Evolutionary conservation across 75 land plant genomes (phyloP).

Genomic region (Selaginella moellendorffii): DNA sequence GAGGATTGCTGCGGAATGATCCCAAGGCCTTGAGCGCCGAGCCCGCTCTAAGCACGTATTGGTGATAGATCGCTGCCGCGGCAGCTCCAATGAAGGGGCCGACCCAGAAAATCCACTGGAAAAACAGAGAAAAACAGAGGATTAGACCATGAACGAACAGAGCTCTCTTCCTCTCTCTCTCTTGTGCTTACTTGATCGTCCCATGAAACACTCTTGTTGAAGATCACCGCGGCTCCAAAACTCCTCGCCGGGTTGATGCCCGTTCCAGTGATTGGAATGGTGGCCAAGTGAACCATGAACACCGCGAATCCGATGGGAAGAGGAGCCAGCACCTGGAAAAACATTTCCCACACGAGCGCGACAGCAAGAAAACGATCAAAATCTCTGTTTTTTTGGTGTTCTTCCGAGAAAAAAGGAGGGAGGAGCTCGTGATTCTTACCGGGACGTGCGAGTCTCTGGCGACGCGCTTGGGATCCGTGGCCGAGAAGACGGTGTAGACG

Average conservation of each 20-base stretch:
- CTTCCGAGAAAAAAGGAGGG: background rate
- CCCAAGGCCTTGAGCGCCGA: slow-evolving; percentile 33
- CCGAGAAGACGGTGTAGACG: slow-evolving; percentile 58
- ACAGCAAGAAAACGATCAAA: background rate
- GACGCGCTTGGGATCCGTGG: slow-evolving; percentile 49
- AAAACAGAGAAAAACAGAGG: background rate
- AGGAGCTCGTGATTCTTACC: slow-evolving; percentile 14
- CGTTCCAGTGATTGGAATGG: slow-evolving; percentile 38
- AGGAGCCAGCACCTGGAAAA: slow-evolving; percentile 34
- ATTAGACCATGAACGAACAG: background rate
- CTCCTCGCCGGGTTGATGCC: slow-evolving; percentile 37
- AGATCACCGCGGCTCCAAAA: slow-evolving; percentile 35
- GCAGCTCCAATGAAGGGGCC: slow-evolving; percentile 54
- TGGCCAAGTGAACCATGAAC: slow-evolving; percentile 41
- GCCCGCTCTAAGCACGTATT: slow-evolving; percentile 41
- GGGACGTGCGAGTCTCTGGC: slow-evolving; percentile 57
- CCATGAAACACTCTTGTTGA: slow-evolving; percentile 34
- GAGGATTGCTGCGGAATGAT: slow-evolving; percentile 56
- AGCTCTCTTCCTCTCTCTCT: background rate
- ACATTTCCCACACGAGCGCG: background rate
- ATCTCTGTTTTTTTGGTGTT: background rate
- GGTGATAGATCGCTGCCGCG: slow-evolving; percentile 44
- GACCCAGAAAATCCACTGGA: slow-evolving; percentile 69
- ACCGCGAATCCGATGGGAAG: slow-evolving; percentile 33
- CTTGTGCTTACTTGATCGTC: slow-evolving; percentile 29